These are phyloP conservation scores for Pseudogymnoascus sp. DNA, from an alignment of 2,329 filamentous ascomycete species.

Conservation along the genomic window DNA sequence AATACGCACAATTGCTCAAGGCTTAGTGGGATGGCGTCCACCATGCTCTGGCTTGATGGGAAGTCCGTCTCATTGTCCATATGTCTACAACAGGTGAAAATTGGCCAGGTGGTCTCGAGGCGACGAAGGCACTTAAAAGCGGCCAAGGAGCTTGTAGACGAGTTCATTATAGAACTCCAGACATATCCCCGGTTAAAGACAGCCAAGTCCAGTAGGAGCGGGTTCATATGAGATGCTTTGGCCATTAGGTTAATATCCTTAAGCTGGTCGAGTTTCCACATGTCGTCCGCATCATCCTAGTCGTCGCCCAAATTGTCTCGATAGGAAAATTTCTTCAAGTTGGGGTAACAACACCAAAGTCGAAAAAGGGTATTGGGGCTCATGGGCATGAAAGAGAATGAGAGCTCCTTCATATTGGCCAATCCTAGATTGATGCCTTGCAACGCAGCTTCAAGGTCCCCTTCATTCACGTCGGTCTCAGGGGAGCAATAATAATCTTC, in stretches of 20 bases:
- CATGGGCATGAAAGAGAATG: not conserved
- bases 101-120: not conserved
- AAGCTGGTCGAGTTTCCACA: not conserved
- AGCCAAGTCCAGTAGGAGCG: not conserved
- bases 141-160: not conserved
- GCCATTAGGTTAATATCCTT: not conserved
- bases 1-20: not conserved
- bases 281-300: too few relatives aligned
- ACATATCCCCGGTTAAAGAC: not conserved
- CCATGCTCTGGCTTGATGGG: not conserved
- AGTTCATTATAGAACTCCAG: not conserved
- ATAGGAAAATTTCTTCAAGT: not conserved
- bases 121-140: not conserved
- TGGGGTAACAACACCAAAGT: not conserved
- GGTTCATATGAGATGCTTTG: not conserved
- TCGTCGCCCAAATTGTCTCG: not conserved
- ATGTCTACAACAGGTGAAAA: not conserved
- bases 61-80: fast-evolving
- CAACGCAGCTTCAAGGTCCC: not conserved
- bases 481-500: not conserved
- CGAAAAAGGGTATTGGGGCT: not conserved
- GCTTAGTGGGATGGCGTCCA: not conserved
- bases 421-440: not conserved
- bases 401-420: not conserved
- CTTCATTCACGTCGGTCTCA: not conserved